phyloP scores from a whole-genome alignment of 2,329 filamentous ascomycete species.

The Zasmidium angulare region DNA sequence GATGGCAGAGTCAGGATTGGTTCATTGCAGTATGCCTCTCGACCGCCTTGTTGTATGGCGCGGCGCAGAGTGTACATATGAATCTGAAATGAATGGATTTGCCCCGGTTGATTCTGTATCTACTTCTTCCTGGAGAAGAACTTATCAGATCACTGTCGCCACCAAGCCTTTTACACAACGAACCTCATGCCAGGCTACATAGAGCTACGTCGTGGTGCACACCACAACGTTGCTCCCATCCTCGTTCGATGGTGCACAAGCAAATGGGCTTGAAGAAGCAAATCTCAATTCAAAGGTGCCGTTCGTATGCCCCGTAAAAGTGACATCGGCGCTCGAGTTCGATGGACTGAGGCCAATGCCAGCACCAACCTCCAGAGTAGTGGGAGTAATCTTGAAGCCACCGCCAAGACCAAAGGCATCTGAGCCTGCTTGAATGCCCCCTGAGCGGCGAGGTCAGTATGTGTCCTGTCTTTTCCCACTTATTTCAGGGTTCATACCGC shows the following conservation, averaged over 20 bases:
- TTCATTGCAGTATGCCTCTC: too few species aligned
- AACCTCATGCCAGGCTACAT: not conserved
- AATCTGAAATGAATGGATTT: too few species aligned
- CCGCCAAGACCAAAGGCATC: constrained; percentile 21
- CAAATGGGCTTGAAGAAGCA: constrained; percentile 12
- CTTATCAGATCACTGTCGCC: too few species aligned
- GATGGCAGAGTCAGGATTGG: too few species aligned
- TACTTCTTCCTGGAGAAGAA: too few species aligned
- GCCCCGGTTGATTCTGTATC: too few species aligned
- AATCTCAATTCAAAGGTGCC: constrained; percentile 20
- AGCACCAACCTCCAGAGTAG: constrained; percentile 14
- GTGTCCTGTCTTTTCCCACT: not conserved
- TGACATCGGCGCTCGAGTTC: constrained; percentile 15
- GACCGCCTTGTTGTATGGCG: too few species aligned
- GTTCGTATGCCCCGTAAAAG: constrained; percentile 16
- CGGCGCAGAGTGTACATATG: too few species aligned
- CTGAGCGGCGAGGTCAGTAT: not conserved
- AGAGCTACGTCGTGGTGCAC: constrained; percentile 1
- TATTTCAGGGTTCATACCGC: constrained; percentile 12
- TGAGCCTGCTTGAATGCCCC: constrained; percentile 20
- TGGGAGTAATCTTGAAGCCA: constrained; percentile 17
- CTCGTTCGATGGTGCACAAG: constrained; percentile 9
- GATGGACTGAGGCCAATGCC: constrained; percentile 20
- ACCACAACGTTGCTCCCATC: constrained; percentile 7
- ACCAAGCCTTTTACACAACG: too few species aligned